Base-by-base conservation (phyloP, 2,329 filamentous ascomycete species). In the Trichoderma atroviride region DNA sequence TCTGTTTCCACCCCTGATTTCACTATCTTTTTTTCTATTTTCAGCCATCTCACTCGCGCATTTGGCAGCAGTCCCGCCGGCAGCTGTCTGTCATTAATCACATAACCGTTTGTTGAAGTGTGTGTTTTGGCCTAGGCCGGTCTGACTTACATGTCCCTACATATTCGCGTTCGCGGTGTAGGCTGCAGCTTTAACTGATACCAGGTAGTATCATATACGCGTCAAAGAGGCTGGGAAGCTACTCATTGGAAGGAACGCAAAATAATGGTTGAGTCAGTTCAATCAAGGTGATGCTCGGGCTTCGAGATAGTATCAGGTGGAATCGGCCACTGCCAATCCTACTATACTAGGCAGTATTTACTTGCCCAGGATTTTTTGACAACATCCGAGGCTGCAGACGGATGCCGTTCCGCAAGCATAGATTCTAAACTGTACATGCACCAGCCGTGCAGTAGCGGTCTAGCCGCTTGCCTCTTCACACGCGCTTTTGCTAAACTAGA, bases 351-450 rank as follows among this genome's bases (percentile, higher is more conserved):
- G 33, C 4, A 4, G 33, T 14, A 5, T 10, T 43, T 43, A 43
- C 4, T 5, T 40, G 47, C 52, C 50, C 22, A 35, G 24, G n/a
- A 27, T 52, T 29, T 43, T 43, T 53, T 55, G 52, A 65, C 19
- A 31, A 29, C 52, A 29, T 24, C 50, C 31, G 35, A 50, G 43
- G 33, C 37, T 56, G 50, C 62, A 56, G 52, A 56, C 62, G 62
- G 52, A 56, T 31, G 35, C 24, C 24, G 52, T 65, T 65, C 62
- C 62, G 52, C 29, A 37, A 47, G 52, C 62, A 65, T 56, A 52
- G 52, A 56, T 65, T 24, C 5, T 10, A 22, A 43, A 27, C 24
- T 11, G 22, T 24, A 50, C 47, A 53, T 40, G 27, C 31, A 43
- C 22, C n/a, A 33, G 22, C 37, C 58, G 27, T 47, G 37, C 29